Base-by-base conservation (phyloP, 768 basidiomycete genomes). In the Lentinula raphanica region DNA sequence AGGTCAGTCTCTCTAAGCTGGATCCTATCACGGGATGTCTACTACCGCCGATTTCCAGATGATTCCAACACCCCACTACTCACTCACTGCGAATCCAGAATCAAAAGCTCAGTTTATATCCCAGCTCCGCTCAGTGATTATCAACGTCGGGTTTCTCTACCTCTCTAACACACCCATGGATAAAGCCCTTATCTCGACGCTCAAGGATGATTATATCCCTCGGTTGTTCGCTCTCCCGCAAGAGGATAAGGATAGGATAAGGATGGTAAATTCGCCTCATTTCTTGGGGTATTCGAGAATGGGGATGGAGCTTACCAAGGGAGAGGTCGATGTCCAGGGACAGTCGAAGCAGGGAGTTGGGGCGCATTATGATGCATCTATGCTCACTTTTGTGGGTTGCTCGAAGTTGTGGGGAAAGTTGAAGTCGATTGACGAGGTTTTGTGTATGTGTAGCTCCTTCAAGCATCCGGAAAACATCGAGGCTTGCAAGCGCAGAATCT, bases 401-500 rank as follows among this genome's bases (percentile, higher is more conserved):
- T 27, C 1, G 45, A 19, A 46, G 9, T 50, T n/a, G 8, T 31
- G 48, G 11, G 21, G 12, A 51, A 11, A 5, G 8, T 19, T 32
- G 17, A 13, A 3, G 17, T 3, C 3, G 2, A 13, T 8, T 35
- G 21, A n/a, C 9, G 12, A 11, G 19, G 32, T 50, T 27, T 3
- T 29, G 19, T 5, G 56, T 49, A 28, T 7, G 2, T 53, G 5
- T 42, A 83, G 81, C 72, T 84, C 23, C 72, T 84, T 19, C 81
- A 82, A 72, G 83, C 76, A 0, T 81, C 83, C 7, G 67, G 74
- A 3, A 32, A 50, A 9, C 81, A 85, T 49, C 76, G 72, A 4
- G 83, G 83, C 8, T 71, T 84, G 32, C 82, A 85, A 65, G 83
- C 82, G 7, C 81, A 83, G 61, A 85, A 83, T 67, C 66, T 79